phyloP scores from a whole-genome alignment of 2,329 filamentous ascomycete species.

The Cercospora sesami region DNA sequence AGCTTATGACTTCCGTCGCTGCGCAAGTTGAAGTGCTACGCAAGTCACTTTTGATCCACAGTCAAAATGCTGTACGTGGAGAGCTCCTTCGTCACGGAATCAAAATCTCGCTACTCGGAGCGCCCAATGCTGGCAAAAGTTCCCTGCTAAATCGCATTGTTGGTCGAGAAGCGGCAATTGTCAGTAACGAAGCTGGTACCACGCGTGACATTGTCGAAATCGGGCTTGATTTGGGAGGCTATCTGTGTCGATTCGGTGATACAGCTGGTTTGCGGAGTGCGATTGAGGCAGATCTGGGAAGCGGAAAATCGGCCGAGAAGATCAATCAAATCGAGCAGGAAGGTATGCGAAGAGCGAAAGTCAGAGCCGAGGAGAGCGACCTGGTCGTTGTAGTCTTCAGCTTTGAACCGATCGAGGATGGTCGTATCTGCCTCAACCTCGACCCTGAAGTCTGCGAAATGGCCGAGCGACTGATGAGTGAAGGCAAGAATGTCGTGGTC shows the following conservation, averaged over 20 bases:
- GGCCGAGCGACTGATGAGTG: slow-evolving; percentile 51
- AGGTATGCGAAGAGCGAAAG: slow-evolving; percentile 82
- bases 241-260: slow-evolving; percentile 90
- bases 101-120: slow-evolving; percentile 79
- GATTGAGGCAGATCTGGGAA: slow-evolving; percentile 10
- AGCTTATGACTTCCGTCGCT: slow-evolving; percentile 70
- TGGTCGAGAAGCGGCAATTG: slow-evolving; percentile 90
- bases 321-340: slow-evolving; percentile 82
- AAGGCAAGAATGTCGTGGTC: slow-evolving; percentile 57
- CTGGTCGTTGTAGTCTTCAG: slow-evolving; percentile 79
- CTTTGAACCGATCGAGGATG: slow-evolving; percentile 54
- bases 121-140: slow-evolving; percentile 93
- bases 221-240: slow-evolving; percentile 83
- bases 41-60: slow-evolving; percentile 65
- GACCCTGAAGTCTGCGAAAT: slow-evolving; percentile 61
- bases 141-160: slow-evolving; percentile 88
- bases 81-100: slow-evolving; percentile 86
- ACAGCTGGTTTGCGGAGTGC: slow-evolving; percentile 75
- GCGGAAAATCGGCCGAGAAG: slow-evolving; percentile 22
- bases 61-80: slow-evolving; percentile 74
- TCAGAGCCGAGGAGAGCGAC: slow-evolving; percentile 79
- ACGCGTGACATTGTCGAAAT: slow-evolving; percentile 94
- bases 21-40: slow-evolving; percentile 63
- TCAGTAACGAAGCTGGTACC: slow-evolving; percentile 88
- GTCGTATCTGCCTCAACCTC: slow-evolving; percentile 23